phyloP scores from a whole-genome alignment of 768 basidiomycete species.

The Psilocybe cyanescens region DNA sequence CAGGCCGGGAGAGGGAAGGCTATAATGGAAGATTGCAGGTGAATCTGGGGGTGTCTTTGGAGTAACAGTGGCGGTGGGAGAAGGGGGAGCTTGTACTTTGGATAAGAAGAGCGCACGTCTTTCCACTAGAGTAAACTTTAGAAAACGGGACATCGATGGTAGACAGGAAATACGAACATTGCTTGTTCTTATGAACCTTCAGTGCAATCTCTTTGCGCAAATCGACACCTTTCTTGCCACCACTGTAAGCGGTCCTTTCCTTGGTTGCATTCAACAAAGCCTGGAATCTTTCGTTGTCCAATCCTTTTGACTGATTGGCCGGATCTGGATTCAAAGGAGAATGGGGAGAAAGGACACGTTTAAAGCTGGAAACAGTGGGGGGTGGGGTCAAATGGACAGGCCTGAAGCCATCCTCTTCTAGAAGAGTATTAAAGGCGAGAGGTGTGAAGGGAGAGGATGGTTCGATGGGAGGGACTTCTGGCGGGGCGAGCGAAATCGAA shows the following conservation, averaged over 20 bases:
- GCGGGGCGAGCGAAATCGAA: conserved; percentile 69
- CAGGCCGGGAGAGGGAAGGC: conserved; percentile 70
- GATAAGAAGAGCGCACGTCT: conserved; percentile 77
- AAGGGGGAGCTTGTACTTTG: conserved; percentile 70
- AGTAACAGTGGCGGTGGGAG: conserved; percentile 55
- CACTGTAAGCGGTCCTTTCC: conserved; percentile 52
- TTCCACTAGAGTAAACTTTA: conserved; percentile 50
- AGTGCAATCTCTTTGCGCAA: conserved; percentile 77
- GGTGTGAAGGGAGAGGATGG: conserved; percentile 67
- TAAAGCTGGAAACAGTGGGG: conserved; percentile 46
- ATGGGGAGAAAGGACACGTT: conserved; percentile 53
- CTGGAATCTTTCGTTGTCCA: conserved; percentile 67
- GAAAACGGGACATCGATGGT: conserved; percentile 4
- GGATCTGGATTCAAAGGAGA: conserved; percentile 55
- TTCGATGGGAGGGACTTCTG: conserved; percentile 51
- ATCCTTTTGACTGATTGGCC: conserved; percentile 47
- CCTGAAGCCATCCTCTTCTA: conserved; percentile 55
- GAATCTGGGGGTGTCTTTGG: conserved; percentile 75
- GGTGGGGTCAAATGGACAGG: conserved; percentile 63
- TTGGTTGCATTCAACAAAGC: conserved; percentile 63
- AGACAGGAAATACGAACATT: conserved; percentile 50
- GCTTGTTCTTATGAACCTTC: conserved; percentile 74
- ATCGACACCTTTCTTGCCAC: conserved; percentile 52
- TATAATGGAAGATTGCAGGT: conserved; percentile 69
- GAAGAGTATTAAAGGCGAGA: conserved; percentile 30